These are phyloP conservation scores for Suhomyces prunicola DNA, from an alignment of 805 yeast species.

Conservation along the genomic window DNA sequence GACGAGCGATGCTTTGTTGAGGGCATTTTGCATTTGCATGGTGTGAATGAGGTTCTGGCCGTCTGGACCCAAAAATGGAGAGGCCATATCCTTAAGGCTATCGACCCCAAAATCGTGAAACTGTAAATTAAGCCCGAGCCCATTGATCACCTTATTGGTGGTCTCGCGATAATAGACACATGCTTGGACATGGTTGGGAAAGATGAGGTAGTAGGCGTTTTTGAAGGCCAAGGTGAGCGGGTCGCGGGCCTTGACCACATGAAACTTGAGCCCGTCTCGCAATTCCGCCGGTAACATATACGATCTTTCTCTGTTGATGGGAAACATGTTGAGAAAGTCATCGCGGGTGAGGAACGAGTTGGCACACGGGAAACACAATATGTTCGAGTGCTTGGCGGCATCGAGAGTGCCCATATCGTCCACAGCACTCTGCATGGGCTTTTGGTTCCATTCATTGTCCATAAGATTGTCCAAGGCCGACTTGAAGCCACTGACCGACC, in stretches of 20 bases:
- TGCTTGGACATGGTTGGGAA: constrained; percentile 47
- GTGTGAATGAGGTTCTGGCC: not conserved
- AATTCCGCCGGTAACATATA: constrained; percentile 21
- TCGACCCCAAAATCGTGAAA: constrained; percentile 37
- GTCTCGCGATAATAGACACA: constrained; percentile 52
- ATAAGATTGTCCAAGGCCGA: constrained; percentile 28
- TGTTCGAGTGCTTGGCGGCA: constrained; percentile 16
- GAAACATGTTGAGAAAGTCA: constrained; percentile 42
- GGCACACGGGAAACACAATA: constrained; percentile 37
- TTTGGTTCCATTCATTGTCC: constrained; percentile 30
- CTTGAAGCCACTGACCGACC: constrained; percentile 1
- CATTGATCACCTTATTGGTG: constrained; percentile 46
- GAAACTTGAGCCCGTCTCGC: constrained; percentile 27
- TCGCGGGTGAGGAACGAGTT: constrained; percentile 34
- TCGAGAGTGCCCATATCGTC: constrained; percentile 16
- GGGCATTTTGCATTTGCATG: not conserved
- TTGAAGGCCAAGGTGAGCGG: constrained; percentile 42
- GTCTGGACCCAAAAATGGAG: constrained; percentile 24
- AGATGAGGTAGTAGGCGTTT: constrained; percentile 53
- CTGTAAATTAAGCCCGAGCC: constrained; percentile 43
- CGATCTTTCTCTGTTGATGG: constrained; percentile 29
- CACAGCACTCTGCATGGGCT: constrained; percentile 24
- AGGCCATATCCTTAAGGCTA: constrained; percentile 24
- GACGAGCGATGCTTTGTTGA: not conserved
- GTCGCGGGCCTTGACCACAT: constrained; percentile 49